A percentile compares a stretch with the other conserved stretches of the same genome.
These are phyloP conservation scores for Gossypium stocksii DNA, from an alignment of 345 rosid species.

Conservation along the genomic window DNA sequence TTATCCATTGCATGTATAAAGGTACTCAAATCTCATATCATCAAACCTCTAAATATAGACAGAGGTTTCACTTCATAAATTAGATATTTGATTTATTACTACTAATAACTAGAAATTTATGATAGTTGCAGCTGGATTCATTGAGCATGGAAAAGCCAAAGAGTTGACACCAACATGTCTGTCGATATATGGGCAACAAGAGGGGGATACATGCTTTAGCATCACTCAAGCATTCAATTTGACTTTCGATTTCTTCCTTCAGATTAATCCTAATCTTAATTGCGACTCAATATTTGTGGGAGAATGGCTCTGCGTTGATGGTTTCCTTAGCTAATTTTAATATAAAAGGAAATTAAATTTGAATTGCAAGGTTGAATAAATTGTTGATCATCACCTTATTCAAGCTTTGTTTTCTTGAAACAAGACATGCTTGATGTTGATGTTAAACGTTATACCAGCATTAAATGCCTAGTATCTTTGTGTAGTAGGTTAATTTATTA, in stretches of 20 bases:
- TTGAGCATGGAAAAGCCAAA: background rate
- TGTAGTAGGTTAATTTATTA: background rate
- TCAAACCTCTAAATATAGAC: too few species aligned
- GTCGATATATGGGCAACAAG: background rate
- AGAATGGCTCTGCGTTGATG: conserved; percentile 21
- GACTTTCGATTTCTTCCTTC: background rate
- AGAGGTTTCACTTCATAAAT: too few species aligned
- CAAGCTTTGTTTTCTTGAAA: background rate
- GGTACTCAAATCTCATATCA: too few species aligned
- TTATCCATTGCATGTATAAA: too few species aligned
- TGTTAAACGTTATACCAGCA: background rate
- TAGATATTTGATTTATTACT: too few species aligned
- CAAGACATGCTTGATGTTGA: background rate
- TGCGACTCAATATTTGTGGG: conserved; percentile 19
- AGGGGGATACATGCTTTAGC: background rate
- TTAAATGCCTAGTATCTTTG: background rate
- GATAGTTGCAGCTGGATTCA: background rate
- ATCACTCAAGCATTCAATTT: background rate
- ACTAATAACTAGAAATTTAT: too few species aligned
- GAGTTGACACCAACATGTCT: background rate
- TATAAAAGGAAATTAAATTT: background rate
- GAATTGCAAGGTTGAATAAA: background rate
- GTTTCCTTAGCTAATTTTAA: background rate
- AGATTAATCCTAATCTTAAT: conserved; percentile 15
- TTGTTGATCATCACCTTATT: background rate